These are phyloP conservation scores for Achaetomiella virescens DNA, from an alignment of 495 filamentous ascomycete species.

Conservation along the genomic window DNA sequence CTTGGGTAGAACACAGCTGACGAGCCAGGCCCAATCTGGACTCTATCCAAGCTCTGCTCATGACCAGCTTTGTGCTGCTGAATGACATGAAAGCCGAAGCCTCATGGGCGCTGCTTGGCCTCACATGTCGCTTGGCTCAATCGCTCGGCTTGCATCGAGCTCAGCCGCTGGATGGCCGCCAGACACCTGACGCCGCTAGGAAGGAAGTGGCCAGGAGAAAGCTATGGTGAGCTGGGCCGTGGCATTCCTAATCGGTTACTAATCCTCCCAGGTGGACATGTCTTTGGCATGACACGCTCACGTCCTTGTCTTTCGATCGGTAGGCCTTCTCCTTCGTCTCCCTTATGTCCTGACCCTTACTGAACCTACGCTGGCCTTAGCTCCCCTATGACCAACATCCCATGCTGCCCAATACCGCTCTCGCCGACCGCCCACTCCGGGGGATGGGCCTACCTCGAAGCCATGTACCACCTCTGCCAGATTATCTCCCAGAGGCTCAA, in stretches of 20 bases:
- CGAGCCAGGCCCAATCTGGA: slow-evolving; percentile 45
- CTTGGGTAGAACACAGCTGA: neutral
- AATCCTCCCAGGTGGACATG: slow-evolving; percentile 45
- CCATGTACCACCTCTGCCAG: slow-evolving; percentile 49
- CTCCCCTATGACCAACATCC: slow-evolving; percentile 46
- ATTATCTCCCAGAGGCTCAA: slow-evolving; percentile 46
- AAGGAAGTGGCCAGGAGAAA: slow-evolving; percentile 43
- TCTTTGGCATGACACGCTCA: slow-evolving; percentile 51
- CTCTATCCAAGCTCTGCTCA: slow-evolving; percentile 50
- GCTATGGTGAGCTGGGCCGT: slow-evolving; percentile 31
- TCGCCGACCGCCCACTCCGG: slow-evolving; percentile 38
- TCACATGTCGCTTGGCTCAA: slow-evolving; percentile 51
- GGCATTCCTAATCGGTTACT: neutral
- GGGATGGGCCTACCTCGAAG: slow-evolving; percentile 48
- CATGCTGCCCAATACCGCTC: slow-evolving; percentile 42
- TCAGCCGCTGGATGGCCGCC: slow-evolving; percentile 33
- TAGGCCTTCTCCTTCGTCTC: slow-evolving; percentile 8
- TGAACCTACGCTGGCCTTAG: too few species aligned
- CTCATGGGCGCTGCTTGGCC: slow-evolving; percentile 50
- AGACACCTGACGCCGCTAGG: slow-evolving; percentile 29
- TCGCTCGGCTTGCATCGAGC: slow-evolving; percentile 47
- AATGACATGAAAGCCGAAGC: slow-evolving; percentile 58
- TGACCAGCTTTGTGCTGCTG: slow-evolving; percentile 48
- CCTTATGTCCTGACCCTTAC: neutral
- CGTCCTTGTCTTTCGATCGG: slow-evolving; percentile 52